Conservation (phyloP, 768 basidiomycete species). For the Rhizopogon salebrosus region DNA sequence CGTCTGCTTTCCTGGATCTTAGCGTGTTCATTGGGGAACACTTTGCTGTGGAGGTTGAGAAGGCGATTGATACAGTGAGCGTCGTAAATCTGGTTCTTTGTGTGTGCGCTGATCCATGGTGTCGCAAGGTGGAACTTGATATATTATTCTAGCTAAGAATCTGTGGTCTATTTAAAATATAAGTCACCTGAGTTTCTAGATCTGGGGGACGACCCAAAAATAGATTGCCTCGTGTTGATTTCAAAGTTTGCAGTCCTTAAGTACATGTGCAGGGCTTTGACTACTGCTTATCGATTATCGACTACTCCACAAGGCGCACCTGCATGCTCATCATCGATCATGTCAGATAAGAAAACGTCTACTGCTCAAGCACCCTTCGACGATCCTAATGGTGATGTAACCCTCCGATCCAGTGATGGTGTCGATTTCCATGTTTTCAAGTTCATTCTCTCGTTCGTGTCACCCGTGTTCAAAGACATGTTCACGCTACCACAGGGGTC, state of each 20-base stretch:
- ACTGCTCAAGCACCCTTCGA: background rate
- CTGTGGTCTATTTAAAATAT: background rate
- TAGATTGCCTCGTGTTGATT: background rate
- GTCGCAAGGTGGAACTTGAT: constrained; percentile 25
- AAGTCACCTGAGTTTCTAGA: background rate
- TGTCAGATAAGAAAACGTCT: no score
- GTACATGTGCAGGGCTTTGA: background rate
- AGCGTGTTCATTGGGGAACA: constrained; percentile 27
- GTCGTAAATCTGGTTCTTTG: background rate
- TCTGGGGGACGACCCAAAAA: background rate
- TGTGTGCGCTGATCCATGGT: constrained; percentile 5
- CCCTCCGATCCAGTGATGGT: constrained; percentile 4
- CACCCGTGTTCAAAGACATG: constrained; percentile 41
- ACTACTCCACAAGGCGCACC: no score
- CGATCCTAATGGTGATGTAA: constrained; percentile 4
- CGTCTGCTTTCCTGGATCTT: constrained; percentile 25
- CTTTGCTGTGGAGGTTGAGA: constrained; percentile 25
- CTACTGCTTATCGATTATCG: no score
- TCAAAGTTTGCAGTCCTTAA: background rate
- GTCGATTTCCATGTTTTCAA: constrained; percentile 7
- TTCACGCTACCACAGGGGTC: no score
- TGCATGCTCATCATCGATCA: no score
- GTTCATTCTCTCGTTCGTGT: constrained; percentile 40
- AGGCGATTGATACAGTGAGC: constrained; percentile 21
- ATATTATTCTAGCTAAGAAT: constrained; percentile 17